Base-by-base conservation (phyloP, 2,329 filamentous ascomycete species). In the Cryoendolithus antarcticus region DNA sequence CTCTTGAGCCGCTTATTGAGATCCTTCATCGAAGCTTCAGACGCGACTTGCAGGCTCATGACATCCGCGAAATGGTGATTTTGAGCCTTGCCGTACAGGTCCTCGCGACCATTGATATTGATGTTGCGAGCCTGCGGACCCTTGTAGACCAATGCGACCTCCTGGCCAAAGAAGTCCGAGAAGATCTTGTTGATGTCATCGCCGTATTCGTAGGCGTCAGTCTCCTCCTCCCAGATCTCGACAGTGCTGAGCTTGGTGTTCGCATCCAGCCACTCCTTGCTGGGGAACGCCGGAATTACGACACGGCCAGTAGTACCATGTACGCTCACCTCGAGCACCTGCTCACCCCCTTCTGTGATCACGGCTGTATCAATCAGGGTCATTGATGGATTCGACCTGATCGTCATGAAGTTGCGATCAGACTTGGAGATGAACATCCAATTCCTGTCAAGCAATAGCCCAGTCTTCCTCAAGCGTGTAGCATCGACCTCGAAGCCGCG, bases 351-450 rank as follows among this genome's bases (percentile, higher is more conserved):
- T 37, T 66, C 57, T 3, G 57, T 48, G 43, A 65, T 60, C 41
- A 76, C 61, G 2, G 60, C 58, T 1, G 74, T 75, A 28, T 71
- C 66, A 52, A 80, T 76, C 9, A 78, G 63, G 0, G 77, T 80
- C 74, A 81, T 78, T 30, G 66, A 61, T 3, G 74, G 65, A 43
- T 73, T 69, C 40, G 72, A 62, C 9, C 76, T 72, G 50, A 80
- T 80, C 2, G 76, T 80, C 38, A 79, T 55, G 53, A 80, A 80
- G 40, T 74, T 66, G 4, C 62, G 63, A 10, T 66, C 60, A 2
- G 67, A 64, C 12, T 42, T 42, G 28, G 71, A 66, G 35, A 78
- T 65, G 56, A 80, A 75, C 76, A 80, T 80, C 75, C 76, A 80
- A 46, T 73, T 70, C 5, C 76, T 64, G 53, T 80, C 77, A 9